phyloP scores from a whole-genome alignment of 768 basidiomycete species.

The Melanogaster broomeanus region DNA sequence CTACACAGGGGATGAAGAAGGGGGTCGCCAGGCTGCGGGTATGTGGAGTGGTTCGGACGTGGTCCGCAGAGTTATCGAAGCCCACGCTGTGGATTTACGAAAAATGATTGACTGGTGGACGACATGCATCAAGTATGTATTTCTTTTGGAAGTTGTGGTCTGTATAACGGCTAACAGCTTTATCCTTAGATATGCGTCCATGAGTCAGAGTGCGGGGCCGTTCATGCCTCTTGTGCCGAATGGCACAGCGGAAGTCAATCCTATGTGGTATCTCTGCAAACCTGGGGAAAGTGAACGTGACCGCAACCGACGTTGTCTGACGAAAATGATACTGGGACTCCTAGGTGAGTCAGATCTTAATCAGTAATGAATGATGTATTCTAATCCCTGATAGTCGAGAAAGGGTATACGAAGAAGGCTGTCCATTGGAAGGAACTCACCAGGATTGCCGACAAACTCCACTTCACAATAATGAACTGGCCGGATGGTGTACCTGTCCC shows the following conservation, averaged over 20 bases:
- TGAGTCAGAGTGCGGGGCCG: neutral
- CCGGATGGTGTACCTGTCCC: neutral
- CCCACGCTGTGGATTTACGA: neutral
- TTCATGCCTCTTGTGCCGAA: neutral
- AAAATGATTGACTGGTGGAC: neutral
- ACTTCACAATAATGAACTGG: neutral
- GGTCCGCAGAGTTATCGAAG: neutral
- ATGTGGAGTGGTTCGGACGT: neutral
- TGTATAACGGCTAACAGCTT: neutral
- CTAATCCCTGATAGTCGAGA: neutral
- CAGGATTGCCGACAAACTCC: neutral
- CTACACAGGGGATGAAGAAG: neutral
- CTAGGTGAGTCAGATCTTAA: neutral
- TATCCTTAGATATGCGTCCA: neutral
- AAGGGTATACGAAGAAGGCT: neutral
- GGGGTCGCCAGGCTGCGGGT: neutral
- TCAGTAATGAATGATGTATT: neutral
- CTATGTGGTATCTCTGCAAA: neutral
- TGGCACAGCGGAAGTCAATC: neutral
- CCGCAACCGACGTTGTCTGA: neutral
- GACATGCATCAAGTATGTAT: neutral
- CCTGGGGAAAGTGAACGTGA: neutral
- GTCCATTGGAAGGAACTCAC: neutral
- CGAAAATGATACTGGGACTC: neutral
- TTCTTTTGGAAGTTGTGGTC: neutral